Conservation (phyloP, 2,329 filamentous ascomycete genomes). For the Blumeriella jaapii region DNA sequence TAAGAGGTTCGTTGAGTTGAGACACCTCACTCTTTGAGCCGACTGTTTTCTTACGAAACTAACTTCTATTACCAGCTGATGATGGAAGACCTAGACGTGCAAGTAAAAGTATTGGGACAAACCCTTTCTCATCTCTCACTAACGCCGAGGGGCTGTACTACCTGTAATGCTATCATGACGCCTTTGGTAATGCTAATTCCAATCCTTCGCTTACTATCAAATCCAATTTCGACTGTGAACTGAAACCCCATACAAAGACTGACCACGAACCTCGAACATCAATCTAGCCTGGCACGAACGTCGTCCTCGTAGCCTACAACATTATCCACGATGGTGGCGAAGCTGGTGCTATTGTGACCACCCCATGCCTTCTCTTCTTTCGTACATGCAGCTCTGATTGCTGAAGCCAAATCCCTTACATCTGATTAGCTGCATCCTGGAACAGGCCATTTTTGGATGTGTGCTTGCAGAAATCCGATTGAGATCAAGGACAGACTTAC, state of each 20-base stretch:
- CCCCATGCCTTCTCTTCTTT: slow-evolving; percentile 16
- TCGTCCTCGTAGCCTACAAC: slow-evolving; percentile 22
- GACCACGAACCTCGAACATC: not conserved
- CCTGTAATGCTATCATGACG: no score
- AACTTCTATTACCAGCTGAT: no score
- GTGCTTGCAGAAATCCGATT: not conserved
- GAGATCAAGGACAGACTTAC: slow-evolving; percentile 12
- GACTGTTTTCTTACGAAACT: no score
- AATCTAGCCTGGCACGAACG: slow-evolving; percentile 15
- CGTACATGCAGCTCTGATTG: slow-evolving; percentile 16
- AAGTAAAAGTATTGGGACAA: no score
- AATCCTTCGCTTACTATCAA: not conserved
- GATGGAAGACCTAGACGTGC: no score
- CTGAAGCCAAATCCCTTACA: slow-evolving; percentile 15
- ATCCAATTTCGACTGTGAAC: not conserved
- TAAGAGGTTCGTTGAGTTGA: no score
- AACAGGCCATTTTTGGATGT: not conserved
- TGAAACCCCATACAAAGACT: not conserved
- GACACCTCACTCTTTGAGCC: no score
- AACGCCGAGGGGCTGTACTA: no score
- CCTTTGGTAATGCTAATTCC: no score
- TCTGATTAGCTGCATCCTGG: not conserved
- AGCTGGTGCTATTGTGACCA: slow-evolving; percentile 10
- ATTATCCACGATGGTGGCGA: slow-evolving; percentile 17
- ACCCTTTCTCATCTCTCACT: no score